A percentile compares a stretch with the other conserved stretches of the same genome.
Evolutionary conservation across 257 asterid genomes (phyloP).

Genomic region (Rhazya stricta): DNA sequence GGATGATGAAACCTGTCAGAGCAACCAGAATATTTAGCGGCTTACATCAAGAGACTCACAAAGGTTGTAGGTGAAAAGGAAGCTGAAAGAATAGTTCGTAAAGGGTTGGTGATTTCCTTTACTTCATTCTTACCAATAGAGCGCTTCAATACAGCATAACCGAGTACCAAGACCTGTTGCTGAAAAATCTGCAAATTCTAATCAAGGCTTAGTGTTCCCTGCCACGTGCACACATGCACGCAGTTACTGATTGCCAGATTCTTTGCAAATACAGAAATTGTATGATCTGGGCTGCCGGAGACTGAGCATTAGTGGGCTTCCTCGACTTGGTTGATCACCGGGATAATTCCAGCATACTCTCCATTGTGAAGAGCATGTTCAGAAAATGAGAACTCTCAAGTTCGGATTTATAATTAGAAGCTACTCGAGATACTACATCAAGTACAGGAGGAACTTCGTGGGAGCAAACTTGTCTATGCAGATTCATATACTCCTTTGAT

Average conservation of each 20-base stretch:
- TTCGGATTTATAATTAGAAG: conserved; percentile 40
- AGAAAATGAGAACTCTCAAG: conserved; percentile 39
- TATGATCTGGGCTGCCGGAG: conserved; percentile 58
- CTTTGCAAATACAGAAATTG: conserved; percentile 31
- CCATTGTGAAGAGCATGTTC: conserved; percentile 37
- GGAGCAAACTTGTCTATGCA: conserved; percentile 41
- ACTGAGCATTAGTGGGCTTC: conserved; percentile 52
- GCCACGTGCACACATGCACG: too few species aligned
- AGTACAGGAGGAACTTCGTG: conserved; percentile 32
- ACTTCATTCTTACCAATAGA: conserved; percentile 51
- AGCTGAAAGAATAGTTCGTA: conserved; percentile 26
- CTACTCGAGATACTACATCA: conserved; percentile 41
- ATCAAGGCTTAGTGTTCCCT: conserved; percentile 38
- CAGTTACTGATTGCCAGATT: background rate
- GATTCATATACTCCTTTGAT: conserved; percentile 47
- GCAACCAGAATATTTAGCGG: conserved; percentile 36
- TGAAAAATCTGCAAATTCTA: conserved; percentile 33
- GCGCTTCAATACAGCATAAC: conserved; percentile 37
- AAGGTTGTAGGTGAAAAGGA: conserved; percentile 37
- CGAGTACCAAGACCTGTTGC: conserved; percentile 52
- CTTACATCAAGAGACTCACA: conserved; percentile 35
- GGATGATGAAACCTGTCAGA: conserved; percentile 56
- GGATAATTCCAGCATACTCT: conserved; percentile 42
- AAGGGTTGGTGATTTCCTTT: conserved; percentile 48
- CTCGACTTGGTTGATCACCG: conserved; percentile 75